A percentile compares a stretch with the other conserved stretches of the same genome.
Conservation (phyloP, 257 asterid species). For the Euphrasia confusa region DNA sequence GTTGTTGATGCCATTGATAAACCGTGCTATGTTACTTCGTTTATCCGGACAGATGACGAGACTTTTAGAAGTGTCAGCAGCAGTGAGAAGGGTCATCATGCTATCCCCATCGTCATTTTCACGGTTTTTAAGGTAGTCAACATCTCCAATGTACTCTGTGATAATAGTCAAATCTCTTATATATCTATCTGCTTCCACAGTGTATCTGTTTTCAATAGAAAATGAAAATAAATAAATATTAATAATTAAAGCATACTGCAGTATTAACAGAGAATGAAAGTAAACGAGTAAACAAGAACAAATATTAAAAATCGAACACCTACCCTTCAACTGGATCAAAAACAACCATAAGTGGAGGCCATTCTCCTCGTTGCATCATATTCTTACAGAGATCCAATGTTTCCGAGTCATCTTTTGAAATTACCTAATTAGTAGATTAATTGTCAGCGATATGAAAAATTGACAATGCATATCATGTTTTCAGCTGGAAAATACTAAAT, state of each 20-base stretch:
- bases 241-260: neutral
- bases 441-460: neutral
- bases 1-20: conserved; percentile 93
- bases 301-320: neutral
- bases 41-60: conserved; percentile 88
- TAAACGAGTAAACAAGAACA: neutral
- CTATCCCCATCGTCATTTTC: conserved; percentile 85
- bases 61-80: conserved; percentile 57
- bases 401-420: conserved; percentile 64
- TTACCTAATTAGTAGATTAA: conserved; percentile 33
- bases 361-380: conserved; percentile 90
- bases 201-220: conserved; percentile 48
- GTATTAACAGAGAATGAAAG: neutral
- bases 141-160: conserved; percentile 93
- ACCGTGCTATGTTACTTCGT: conserved; percentile 82
- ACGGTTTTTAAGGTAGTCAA: conserved; percentile 65
- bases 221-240: conserved; percentile 9
- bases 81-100: conserved; percentile 86
- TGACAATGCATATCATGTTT: neutral
- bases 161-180: conserved; percentile 81
- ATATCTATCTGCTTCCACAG: conserved; percentile 79
- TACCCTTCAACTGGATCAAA: conserved; percentile 86
- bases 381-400: conserved; percentile 64
- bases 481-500: neutral
- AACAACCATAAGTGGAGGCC: conserved; percentile 87